Evolutionary conservation across 306 rosid genomes (phyloP).

Genomic region (Casuarina cunninghamiana): DNA sequence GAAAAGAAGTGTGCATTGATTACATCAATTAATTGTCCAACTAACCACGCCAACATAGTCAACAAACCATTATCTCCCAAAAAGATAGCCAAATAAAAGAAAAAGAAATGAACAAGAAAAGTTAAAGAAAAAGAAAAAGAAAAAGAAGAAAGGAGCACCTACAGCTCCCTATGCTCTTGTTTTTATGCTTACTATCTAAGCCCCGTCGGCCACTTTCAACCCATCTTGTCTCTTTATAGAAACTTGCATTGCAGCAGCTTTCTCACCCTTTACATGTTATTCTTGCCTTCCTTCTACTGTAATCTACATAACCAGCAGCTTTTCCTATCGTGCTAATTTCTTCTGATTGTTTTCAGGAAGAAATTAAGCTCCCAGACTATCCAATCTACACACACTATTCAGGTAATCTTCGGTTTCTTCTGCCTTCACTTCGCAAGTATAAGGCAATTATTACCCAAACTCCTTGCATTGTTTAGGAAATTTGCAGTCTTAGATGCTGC

Average conservation of each 20-base stretch:
- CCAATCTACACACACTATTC: constrained; percentile 19
- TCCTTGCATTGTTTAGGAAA: background rate
- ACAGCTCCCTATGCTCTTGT: constrained; percentile 30
- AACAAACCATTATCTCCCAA: constrained; percentile 57
- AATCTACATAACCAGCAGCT: constrained; percentile 23
- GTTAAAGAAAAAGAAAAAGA: constrained; percentile 25
- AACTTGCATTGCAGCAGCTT: constrained; percentile 26
- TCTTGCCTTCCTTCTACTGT: constrained; percentile 23
- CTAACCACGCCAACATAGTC: constrained; percentile 54
- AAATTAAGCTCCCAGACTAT: background rate
- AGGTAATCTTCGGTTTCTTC: constrained; percentile 21
- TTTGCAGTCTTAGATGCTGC: background rate
- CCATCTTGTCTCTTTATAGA: constrained; percentile 34
- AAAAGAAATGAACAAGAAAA: constrained; percentile 27
- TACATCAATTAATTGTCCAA: constrained; percentile 60
- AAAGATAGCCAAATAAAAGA: constrained; percentile 38
- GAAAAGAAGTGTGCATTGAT: constrained; percentile 44
- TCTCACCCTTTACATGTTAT: constrained; percentile 22
- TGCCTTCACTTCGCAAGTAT: background rate
- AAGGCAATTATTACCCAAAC: background rate
- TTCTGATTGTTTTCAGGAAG: constrained; percentile 24
- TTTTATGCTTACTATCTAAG: constrained; percentile 46
- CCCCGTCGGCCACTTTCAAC: constrained; percentile 39
- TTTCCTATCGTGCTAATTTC: constrained; percentile 21
- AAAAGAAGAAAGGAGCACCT: constrained; percentile 32